Conservation (phyloP, 2,329 filamentous ascomycete species). For the Xylaria sp. region DNA sequence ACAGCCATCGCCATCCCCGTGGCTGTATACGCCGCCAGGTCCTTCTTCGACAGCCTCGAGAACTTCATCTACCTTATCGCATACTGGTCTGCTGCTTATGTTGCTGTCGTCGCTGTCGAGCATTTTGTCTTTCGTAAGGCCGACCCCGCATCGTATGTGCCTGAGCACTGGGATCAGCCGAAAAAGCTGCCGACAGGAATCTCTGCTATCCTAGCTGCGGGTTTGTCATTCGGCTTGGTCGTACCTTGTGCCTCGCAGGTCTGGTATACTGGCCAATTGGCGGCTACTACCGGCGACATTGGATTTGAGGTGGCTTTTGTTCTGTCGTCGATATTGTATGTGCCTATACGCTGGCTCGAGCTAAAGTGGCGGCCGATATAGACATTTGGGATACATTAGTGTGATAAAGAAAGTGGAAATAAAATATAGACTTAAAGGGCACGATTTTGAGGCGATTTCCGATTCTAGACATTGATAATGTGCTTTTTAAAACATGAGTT, state of each 20-base stretch:
- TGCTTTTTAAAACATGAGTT: too few species aligned
- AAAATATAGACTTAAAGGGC: background rate
- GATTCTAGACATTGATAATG: too few species aligned
- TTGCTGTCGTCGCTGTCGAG: constrained; percentile 59
- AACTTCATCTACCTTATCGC: constrained; percentile 68
- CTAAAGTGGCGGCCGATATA: constrained; percentile 41
- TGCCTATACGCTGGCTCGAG: constrained; percentile 57
- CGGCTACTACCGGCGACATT: constrained; percentile 68
- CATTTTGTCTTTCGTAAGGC: constrained; percentile 54
- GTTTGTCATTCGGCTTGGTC: constrained; percentile 61
- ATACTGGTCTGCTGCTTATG: constrained; percentile 68
- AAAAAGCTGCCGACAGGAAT: constrained; percentile 54
- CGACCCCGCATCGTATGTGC: constrained; percentile 51
- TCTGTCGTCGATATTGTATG: constrained; percentile 56
- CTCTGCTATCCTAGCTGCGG: constrained; percentile 64
- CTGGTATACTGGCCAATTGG: constrained; percentile 65
- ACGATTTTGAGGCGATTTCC: background rate
- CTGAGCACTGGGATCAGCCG: constrained; percentile 53
- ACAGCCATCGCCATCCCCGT: constrained; percentile 70
- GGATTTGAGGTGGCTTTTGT: constrained; percentile 73
- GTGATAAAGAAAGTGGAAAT: too few species aligned
- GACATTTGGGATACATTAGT: background rate
- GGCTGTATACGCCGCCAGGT: constrained; percentile 64
- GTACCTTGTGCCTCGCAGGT: constrained; percentile 70
- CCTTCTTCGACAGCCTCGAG: constrained; percentile 68